Conservation (phyloP, 140 eudicot genomes). For the Oenanthe javanica region DNA sequence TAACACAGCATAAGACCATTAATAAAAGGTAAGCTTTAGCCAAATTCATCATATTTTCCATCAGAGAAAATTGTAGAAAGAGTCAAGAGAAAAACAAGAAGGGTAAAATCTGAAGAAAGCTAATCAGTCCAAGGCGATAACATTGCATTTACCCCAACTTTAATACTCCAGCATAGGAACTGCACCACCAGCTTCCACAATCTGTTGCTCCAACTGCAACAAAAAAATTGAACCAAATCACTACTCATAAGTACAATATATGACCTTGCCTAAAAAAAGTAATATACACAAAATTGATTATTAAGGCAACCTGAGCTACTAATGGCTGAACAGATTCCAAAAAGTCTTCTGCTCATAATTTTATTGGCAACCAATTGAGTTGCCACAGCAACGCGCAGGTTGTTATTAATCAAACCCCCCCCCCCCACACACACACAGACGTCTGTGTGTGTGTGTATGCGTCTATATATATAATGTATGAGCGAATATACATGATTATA, state of each 20-base stretch:
- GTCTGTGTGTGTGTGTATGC: neutral
- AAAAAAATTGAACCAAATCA: neutral
- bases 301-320: neutral
- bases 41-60: neutral
- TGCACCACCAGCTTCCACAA: slow-evolving; percentile 74
- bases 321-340: neutral
- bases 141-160: neutral
- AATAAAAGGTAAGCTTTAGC: neutral
- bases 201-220: slow-evolving; percentile 75
- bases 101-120: neutral
- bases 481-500: neutral
- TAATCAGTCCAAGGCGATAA: neutral
- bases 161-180: slow-evolving; percentile 48
- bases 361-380: neutral
- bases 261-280: neutral
- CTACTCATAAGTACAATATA: neutral
- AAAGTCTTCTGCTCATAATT: neutral
- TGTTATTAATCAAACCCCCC: neutral
- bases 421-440: neutral
- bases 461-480: neutral
- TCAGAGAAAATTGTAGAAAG: neutral
- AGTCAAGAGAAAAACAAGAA: neutral
- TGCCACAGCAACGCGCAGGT: neutral
- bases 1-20: slow-evolving; percentile 1
- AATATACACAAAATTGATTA: neutral